phyloP scores from a whole-genome alignment of 768 basidiomycete genomes.

The Mycena sanguinolenta region DNA sequence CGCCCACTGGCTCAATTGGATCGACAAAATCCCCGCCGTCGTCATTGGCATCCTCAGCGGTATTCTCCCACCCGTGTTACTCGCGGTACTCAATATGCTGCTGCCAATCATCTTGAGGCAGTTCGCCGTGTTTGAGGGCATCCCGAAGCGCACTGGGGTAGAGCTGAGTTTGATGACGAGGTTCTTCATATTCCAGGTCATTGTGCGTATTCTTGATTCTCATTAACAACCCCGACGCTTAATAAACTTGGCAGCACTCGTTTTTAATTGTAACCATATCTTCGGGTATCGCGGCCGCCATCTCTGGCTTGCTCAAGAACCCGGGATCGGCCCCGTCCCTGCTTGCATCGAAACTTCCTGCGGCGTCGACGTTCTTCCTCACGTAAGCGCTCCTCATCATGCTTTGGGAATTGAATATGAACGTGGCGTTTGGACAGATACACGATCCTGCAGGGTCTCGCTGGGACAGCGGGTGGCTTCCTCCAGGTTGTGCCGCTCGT shows the following conservation, averaged over 20 bases:
- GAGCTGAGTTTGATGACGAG: constrained; percentile 94
- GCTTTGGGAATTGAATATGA: background rate
- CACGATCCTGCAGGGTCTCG: constrained; percentile 83
- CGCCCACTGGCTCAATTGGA: constrained; percentile 84
- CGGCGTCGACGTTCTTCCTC: constrained; percentile 91
- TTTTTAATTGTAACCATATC: constrained; percentile 92
- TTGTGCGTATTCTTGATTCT: constrained; percentile 66
- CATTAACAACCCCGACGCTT: background rate
- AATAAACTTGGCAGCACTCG: constrained; percentile 89
- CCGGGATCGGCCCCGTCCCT: constrained; percentile 78
- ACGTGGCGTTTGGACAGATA: constrained; percentile 51
- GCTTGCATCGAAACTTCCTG: constrained; percentile 84
- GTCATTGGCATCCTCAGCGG: constrained; percentile 90
- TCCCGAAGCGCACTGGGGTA: constrained; percentile 84
- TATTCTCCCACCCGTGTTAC: constrained; percentile 87
- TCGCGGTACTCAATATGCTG: constrained; percentile 93
- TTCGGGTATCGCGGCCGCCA: constrained; percentile 84
- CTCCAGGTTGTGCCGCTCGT: constrained; percentile 80
- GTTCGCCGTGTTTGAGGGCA: constrained; percentile 89
- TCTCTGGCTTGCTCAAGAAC: constrained; percentile 73
- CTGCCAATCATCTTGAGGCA: constrained; percentile 85
- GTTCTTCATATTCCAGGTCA: constrained; percentile 92
- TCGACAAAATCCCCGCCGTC: constrained; percentile 74
- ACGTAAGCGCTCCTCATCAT: constrained; percentile 53
- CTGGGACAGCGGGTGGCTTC: constrained; percentile 85